Conservation (phyloP, 352 stramenopile species). For the Phytopythium helicoides region DNA sequence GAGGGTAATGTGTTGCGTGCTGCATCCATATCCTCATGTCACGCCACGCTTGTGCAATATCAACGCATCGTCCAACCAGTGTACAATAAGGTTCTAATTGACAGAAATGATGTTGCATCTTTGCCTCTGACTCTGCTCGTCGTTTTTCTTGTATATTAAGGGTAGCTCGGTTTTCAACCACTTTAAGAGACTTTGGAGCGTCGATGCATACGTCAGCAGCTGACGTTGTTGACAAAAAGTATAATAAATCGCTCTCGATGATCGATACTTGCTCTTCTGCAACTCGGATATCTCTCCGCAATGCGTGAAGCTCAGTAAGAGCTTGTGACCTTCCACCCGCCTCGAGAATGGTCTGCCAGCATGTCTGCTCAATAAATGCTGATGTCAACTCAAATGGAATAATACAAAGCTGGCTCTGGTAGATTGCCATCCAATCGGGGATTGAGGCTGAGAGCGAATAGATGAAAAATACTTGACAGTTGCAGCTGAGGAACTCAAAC, state of each 20-base stretch:
- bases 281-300: conserved; percentile 41
- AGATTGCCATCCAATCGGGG: conserved; percentile 35
- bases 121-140: conserved; percentile 32
- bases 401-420: conserved; percentile 39
- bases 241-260: conserved; percentile 59
- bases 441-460: conserved; percentile 29
- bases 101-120: conserved; percentile 26
- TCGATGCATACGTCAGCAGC: conserved; percentile 40
- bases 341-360: conserved; percentile 31
- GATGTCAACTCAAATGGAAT: conserved; percentile 41
- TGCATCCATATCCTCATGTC: conserved; percentile 18
- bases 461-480: conserved; percentile 45
- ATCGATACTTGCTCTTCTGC: conserved; percentile 55
- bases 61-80: conserved; percentile 29
- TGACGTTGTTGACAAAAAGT: conserved; percentile 49
- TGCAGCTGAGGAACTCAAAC: conserved; percentile 43
- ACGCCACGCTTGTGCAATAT: conserved; percentile 31
- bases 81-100: conserved; percentile 18
- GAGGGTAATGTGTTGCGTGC: neutral
- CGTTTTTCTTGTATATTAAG: conserved; percentile 43
- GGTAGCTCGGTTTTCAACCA: conserved; percentile 58
- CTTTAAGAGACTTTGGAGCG: conserved; percentile 44
- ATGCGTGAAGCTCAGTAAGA: conserved; percentile 46
- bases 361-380: conserved; percentile 27
- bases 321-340: conserved; percentile 23